These are phyloP conservation scores for Arxiozyma telluris DNA, from an alignment of 1,139 yeast genomes.

Conservation along the genomic window DNA sequence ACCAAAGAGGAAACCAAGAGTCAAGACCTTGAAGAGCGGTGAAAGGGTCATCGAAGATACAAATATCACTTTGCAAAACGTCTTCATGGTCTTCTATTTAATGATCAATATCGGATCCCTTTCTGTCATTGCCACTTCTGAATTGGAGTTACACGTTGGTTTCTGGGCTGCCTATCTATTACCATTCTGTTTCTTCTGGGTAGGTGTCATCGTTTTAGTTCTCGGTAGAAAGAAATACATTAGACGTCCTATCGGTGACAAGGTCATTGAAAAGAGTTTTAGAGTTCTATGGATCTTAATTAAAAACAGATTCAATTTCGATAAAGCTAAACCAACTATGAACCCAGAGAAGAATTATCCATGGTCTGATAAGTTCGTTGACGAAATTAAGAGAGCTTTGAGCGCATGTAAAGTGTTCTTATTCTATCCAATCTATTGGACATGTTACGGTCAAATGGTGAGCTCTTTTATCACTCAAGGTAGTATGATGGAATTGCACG, in stretches of 20 bases:
- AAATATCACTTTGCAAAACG: conserved; percentile 59
- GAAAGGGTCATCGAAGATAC: conserved; percentile 66
- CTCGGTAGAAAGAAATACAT: conserved; percentile 51
- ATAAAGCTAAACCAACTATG: conserved; percentile 48
- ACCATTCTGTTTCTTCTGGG: conserved; percentile 58
- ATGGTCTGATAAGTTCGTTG: conserved; percentile 47
- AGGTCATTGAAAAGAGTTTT: conserved; percentile 51
- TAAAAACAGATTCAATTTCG: conserved; percentile 43
- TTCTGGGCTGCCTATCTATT: conserved; percentile 71
- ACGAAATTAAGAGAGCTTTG: conserved; percentile 50
- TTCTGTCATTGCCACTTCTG: conserved; percentile 66
- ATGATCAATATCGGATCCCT: conserved; percentile 75
- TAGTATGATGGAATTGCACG: conserved; percentile 55
- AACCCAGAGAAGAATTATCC: conserved; percentile 34
- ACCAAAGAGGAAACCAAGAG: conserved; percentile 47
- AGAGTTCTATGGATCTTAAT: conserved; percentile 39
- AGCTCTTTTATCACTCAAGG: conserved; percentile 57
- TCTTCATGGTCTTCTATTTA: conserved; percentile 71
- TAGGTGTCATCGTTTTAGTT: conserved; percentile 48
- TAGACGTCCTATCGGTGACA: conserved; percentile 55
- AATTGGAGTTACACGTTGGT: conserved; percentile 39
- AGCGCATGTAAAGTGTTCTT: conserved; percentile 53
- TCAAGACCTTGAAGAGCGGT: conserved; percentile 51
- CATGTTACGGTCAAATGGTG: conserved; percentile 60
- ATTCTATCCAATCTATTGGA: conserved; percentile 54